Evolutionary conservation across 257 asterid species (phyloP), one percentile per base, ranked within the genome.

Genomic region (Nicotiana undulata): DNA sequence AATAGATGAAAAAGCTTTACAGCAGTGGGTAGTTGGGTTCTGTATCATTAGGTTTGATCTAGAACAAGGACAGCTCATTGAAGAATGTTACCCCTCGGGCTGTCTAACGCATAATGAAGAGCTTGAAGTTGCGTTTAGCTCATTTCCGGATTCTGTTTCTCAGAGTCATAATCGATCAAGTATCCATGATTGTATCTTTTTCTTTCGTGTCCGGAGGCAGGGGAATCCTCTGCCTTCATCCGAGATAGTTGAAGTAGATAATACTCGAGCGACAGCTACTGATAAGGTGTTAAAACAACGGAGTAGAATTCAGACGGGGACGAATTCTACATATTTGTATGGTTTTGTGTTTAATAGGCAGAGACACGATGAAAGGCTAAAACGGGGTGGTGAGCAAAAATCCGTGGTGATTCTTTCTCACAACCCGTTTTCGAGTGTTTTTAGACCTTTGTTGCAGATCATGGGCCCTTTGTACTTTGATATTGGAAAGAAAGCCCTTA

Each of bases 141-240:
- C 99, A 9, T 96, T 96, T 82, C 99, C 99, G 0, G 99, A 96
- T 90, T 96, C 99, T 82, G 97, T 93, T 82, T 90, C 99, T n/a
- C 99, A 94, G 86, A 82, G 86, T 81, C 97, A 92, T 76, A 96
- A 91, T 72, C 95, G 98, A 77, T 90, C 99, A 61, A 94, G 98
- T 88, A 96, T 92, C 83, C 98, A 92, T 77, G 99, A 96, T 63
- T 92, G 93, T 81, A 90, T 96, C 70, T 96, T 96, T 89, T 94
- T 96, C 89, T 96, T 94, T 88, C 98, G 98, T 83, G 82, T 89
- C 40, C 84, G 87, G 76, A 91, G 93, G 83, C 89, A 86, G 87
- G 89, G 63, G 79, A 81, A 46, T 63, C 88, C 80, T 83, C 80
- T 76, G 80, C 61, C 44, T 49, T 76, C 93, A 20, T 82, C 88